These are phyloP conservation scores for Lachnellula suecica DNA, from an alignment of 2,329 filamentous ascomycete species.

Conservation along the genomic window DNA sequence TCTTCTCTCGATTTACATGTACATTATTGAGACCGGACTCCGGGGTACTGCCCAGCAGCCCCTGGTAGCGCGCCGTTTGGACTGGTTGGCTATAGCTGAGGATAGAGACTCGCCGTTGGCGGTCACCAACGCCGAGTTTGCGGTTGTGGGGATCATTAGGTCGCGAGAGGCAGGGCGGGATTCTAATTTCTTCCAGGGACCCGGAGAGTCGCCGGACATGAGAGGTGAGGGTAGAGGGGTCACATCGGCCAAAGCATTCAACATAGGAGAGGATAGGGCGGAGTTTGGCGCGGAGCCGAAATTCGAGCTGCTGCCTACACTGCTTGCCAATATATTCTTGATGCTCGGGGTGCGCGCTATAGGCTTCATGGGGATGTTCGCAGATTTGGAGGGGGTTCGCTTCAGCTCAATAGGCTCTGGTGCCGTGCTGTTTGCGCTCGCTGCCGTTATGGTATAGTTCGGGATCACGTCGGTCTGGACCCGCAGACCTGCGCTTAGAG, in stretches of 20 bases:
- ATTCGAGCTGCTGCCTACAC: slow-evolving; percentile 40
- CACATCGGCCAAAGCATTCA: slow-evolving; percentile 74
- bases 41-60: slow-evolving; percentile 34
- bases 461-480: slow-evolving; percentile 38
- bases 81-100: slow-evolving; percentile 48
- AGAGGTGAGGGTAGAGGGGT: slow-evolving; percentile 79
- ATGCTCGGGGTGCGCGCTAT: slow-evolving; percentile 61
- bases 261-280: slow-evolving; percentile 68
- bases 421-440: slow-evolving; percentile 18
- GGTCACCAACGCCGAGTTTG: slow-evolving; percentile 49
- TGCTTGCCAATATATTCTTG: slow-evolving; percentile 52
- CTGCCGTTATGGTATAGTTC: slow-evolving; percentile 25
- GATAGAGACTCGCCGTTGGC: slow-evolving; percentile 52
- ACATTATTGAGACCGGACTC: slow-evolving; percentile 20
- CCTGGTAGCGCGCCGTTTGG: slow-evolving; percentile 59
- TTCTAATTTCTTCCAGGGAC: slow-evolving; percentile 60
- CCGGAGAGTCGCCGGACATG: slow-evolving; percentile 62
- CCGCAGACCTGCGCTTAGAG: slow-evolving; percentile 31
- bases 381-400: slow-evolving; percentile 14
- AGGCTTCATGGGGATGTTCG: slow-evolving; percentile 34
- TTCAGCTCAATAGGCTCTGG: slow-evolving; percentile 16
- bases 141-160: slow-evolving; percentile 35
- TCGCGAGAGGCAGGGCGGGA: slow-evolving; percentile 50
- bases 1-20: slow-evolving; percentile 27
- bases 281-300: slow-evolving; percentile 61